Percentiles rank a stretch among this genome's conserved stretches.
phyloP scores from a whole-genome alignment of 2,329 filamentous ascomycete species.

The Rhinocladiella similis region DNA sequence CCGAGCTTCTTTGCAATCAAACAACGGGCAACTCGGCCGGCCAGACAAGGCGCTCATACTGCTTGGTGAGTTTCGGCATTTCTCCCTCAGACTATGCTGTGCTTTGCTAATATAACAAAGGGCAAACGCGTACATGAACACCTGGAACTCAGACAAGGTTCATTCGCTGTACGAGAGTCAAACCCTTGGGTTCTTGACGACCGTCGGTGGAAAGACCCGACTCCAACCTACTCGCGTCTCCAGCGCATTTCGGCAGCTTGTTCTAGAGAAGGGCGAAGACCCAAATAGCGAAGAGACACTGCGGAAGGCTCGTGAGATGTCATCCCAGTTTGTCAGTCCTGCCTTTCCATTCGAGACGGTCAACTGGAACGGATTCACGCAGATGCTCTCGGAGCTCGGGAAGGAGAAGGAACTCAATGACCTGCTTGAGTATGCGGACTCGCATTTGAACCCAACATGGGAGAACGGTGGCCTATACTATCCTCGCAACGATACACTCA shows the following conservation, averaged over 20 bases:
- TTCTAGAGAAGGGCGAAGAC: not conserved
- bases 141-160: constrained; percentile 40
- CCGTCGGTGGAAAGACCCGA: constrained; percentile 28
- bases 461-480: constrained; percentile 23
- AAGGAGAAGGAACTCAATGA: constrained; percentile 12
- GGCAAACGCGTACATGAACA: constrained; percentile 38
- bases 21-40: constrained; percentile 30
- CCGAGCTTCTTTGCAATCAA: constrained; percentile 31
- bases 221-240: constrained; percentile 28
- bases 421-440: constrained; percentile 17
- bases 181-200: constrained; percentile 33
- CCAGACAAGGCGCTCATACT: constrained; percentile 27
- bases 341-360: constrained; percentile 25
- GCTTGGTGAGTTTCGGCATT: constrained; percentile 30
- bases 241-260: constrained; percentile 8
- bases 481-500: constrained; percentile 17
- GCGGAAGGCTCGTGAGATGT: constrained; percentile 1
- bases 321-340: not conserved
- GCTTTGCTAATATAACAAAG: constrained; percentile 10
- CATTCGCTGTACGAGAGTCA: constrained; percentile 29
- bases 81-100: not conserved
- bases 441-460: constrained; percentile 17
- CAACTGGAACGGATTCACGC: constrained; percentile 32
- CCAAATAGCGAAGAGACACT: constrained; percentile 2
- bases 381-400: constrained; percentile 36